Evolutionary conservation across 2,329 filamentous ascomycete species (phyloP).

Genomic region (Paraphoma chrysanthemicola): DNA sequence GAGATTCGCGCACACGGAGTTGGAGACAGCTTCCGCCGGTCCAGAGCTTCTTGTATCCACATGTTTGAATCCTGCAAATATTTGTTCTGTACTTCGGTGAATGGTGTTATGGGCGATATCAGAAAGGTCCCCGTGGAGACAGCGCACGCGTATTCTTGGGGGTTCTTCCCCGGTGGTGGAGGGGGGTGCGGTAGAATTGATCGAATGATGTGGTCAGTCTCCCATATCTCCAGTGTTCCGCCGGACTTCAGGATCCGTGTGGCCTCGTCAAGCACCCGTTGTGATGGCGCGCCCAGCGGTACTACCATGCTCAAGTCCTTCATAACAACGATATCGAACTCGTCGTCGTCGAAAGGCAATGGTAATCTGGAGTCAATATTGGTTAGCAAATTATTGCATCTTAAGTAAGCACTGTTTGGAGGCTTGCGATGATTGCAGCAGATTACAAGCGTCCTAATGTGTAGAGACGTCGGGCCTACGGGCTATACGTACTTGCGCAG

Average conservation of each 20-base stretch:
- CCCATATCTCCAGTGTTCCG: slow-evolving; percentile 87
- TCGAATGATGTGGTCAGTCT: slow-evolving; percentile 82
- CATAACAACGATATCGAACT: slow-evolving; percentile 88
- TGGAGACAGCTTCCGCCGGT: slow-evolving; percentile 71
- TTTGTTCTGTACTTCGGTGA: slow-evolving; percentile 80
- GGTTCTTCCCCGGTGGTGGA: slow-evolving; percentile 62
- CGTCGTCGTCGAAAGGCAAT: slow-evolving; percentile 77
- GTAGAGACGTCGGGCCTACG: not conserved
- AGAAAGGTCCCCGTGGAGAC: slow-evolving; percentile 79
- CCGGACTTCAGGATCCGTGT: slow-evolving; percentile 78
- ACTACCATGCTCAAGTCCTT: slow-evolving; percentile 82
- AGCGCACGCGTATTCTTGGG: slow-evolving; percentile 69
- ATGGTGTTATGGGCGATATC: slow-evolving; percentile 81
- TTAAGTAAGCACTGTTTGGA: no score
- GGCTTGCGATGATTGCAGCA: no score
- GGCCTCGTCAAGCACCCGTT: slow-evolving; percentile 72
- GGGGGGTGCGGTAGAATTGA: slow-evolving; percentile 82
- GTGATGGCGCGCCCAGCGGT: slow-evolving; percentile 62
- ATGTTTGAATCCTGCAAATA: slow-evolving; percentile 83
- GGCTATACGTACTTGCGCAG: slow-evolving; percentile 61
- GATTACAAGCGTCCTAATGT: no score
- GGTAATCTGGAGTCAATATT: slow-evolving; percentile 52
- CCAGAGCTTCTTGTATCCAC: slow-evolving; percentile 80
- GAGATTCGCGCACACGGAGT: slow-evolving; percentile 81
- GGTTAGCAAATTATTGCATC: not conserved